Percentiles rank a stretch among this genome's conserved stretches.
These are phyloP conservation scores for Amaranthus cruentus DNA, from an alignment of 148 eudicot genomes.

Conservation along the genomic window DNA sequence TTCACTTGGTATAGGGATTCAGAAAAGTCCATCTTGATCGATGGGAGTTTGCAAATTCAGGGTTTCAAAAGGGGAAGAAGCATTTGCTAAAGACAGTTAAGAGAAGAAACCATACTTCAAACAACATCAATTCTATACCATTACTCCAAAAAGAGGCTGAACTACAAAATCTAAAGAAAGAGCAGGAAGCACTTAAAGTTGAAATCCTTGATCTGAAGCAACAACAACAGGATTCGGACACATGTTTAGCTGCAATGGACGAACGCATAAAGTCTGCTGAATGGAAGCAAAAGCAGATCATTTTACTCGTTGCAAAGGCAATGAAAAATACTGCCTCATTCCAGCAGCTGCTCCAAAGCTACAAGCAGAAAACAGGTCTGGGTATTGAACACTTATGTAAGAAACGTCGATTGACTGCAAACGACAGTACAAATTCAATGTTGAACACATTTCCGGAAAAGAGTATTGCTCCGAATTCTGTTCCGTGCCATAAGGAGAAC, in stretches of 20 bases:
- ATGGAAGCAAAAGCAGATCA: slow-evolving; percentile 41
- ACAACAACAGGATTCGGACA: slow-evolving; percentile 43
- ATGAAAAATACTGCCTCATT: slow-evolving; percentile 35
- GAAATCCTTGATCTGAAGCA: slow-evolving; percentile 49
- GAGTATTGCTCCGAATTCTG: slow-evolving; percentile 1
- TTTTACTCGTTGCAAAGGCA: slow-evolving; percentile 49
- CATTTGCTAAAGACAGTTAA: slow-evolving; percentile 55
- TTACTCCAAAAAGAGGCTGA: slow-evolving; percentile 31
- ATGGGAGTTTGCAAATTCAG: slow-evolving; percentile 71
- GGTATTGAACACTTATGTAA: slow-evolving; percentile 31
- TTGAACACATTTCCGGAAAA: slow-evolving; percentile 2
- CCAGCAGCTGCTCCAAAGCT: slow-evolving; percentile 31
- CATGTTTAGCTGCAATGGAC: slow-evolving; percentile 36
- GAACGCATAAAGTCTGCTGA: slow-evolving; percentile 38
- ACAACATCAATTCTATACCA: slow-evolving; percentile 4
- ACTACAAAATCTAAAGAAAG: slow-evolving; percentile 42
- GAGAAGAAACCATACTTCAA: slow-evolving; percentile 40
- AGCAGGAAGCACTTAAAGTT: slow-evolving; percentile 32
- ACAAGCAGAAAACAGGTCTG: slow-evolving; percentile 34
- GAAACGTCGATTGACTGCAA: slow-evolving; percentile 37
- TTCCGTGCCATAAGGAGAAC: slow-evolving; percentile 18
- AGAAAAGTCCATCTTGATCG: slow-evolving; percentile 60
- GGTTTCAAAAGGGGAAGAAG: slow-evolving; percentile 60
- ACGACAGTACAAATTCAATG: background rate
- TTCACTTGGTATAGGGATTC: slow-evolving; percentile 46